A percentile compares a stretch with the other conserved stretches of the same genome.
phyloP scores from a whole-genome alignment of 2,329 filamentous ascomycete genomes.

The Neofusicoccum cordaticola region DNA sequence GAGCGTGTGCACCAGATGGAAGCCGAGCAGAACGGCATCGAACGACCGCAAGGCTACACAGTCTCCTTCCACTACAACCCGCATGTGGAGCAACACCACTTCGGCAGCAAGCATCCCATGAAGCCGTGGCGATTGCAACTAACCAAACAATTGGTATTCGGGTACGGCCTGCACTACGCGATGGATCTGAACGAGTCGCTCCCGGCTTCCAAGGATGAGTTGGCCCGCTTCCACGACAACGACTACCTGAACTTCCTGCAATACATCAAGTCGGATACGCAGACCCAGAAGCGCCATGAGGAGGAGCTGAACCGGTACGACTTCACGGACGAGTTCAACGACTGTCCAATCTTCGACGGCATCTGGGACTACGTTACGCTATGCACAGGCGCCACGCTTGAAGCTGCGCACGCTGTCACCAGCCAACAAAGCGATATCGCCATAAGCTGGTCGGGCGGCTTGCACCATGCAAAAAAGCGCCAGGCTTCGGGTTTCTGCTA shows the following conservation, averaged over 20 bases:
- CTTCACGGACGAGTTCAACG: slow-evolving; percentile 66
- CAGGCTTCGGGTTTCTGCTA: slow-evolving; percentile 98
- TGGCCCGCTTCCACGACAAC: slow-evolving; percentile 78
- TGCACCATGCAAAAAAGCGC: slow-evolving; percentile 93
- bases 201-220: slow-evolving; percentile 80
- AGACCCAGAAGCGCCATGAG: slow-evolving; percentile 31
- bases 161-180: slow-evolving; percentile 91
- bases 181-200: slow-evolving; percentile 93
- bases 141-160: slow-evolving; percentile 89
- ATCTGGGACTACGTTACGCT: slow-evolving; percentile 93
- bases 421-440: slow-evolving; percentile 89
- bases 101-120: slow-evolving; percentile 96
- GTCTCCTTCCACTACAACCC: slow-evolving; percentile 97
- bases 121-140: slow-evolving; percentile 96
- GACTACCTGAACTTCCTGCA: slow-evolving; percentile 89
- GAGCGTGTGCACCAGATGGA: slow-evolving; percentile 50
- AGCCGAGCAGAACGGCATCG: slow-evolving; percentile 65
- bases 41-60: slow-evolving; percentile 77
- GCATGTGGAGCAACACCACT: slow-evolving; percentile 93
- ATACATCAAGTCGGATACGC: slow-evolving; percentile 39
- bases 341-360: slow-evolving; percentile 95
- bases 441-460: slow-evolving; percentile 93
- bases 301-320: slow-evolving; percentile 65
- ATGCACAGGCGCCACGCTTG: slow-evolving; percentile 85
- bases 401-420: slow-evolving; percentile 85